Percentiles rank a stretch among this genome's conserved stretches.
Conservation (phyloP, 2,329 filamentous ascomycete species). For the Fusarium haematococcum region DNA sequence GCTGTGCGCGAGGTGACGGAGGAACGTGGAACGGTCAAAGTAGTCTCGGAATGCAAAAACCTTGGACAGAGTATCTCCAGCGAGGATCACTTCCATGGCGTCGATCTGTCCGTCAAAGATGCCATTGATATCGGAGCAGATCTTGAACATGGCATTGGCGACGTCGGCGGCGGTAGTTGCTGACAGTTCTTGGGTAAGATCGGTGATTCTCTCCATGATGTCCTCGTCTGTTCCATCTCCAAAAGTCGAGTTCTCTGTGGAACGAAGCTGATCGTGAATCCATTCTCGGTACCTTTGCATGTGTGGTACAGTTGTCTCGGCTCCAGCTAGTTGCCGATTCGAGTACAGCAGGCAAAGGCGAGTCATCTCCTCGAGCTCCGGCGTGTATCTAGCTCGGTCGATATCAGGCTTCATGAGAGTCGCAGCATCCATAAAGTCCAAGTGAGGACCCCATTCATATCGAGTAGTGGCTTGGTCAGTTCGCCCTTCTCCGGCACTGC, state of each 20-base stretch:
- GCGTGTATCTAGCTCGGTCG: constrained; percentile 16
- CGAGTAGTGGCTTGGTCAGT: constrained; percentile 45
- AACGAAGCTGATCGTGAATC: constrained; percentile 40
- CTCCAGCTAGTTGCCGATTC: constrained; percentile 3
- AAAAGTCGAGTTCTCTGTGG: constrained; percentile 16
- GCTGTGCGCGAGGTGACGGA: constrained; percentile 40
- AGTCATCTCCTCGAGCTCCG: constrained; percentile 46
- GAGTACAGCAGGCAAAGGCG: constrained; percentile 44
- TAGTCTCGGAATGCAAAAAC: constrained; percentile 43
- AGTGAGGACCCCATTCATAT: constrained; percentile 47
- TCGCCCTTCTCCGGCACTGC: constrained; percentile 20
- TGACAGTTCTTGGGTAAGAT: constrained; percentile 7
- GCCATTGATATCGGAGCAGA: constrained; percentile 13
- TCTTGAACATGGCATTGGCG: constrained; percentile 19
- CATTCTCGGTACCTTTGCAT: constrained; percentile 44
- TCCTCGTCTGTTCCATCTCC: constrained; percentile 1
- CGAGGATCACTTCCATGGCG: constrained; percentile 47
- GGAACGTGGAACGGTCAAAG: constrained; percentile 32
- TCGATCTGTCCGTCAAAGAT: constrained; percentile 43
- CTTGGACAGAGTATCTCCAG: constrained; percentile 46
- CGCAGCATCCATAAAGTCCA: constrained; percentile 46
- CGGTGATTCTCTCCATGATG: constrained; percentile 1
- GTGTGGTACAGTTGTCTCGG: constrained; percentile 37
- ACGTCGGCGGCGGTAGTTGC: constrained; percentile 9
- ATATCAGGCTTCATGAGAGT: constrained; percentile 37